Conservation (phyloP, 2,329 filamentous ascomycete genomes). For the Aspergillus texensis region DNA sequence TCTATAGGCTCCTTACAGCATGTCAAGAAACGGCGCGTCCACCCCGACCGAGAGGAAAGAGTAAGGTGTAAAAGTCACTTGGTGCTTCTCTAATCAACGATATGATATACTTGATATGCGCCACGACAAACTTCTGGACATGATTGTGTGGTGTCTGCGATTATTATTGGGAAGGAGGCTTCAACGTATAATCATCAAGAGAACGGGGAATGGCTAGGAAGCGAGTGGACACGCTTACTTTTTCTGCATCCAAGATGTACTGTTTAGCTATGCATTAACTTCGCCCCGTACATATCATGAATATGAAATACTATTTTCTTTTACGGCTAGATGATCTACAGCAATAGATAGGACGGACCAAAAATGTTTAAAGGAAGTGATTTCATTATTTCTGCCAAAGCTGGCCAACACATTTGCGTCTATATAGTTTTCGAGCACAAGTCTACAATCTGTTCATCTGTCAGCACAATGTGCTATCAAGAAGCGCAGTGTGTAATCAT, state of each 20-base stretch:
- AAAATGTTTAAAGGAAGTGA: neutral
- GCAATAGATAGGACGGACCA: neutral
- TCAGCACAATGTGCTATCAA: constrained; percentile 11
- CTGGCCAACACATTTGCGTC: neutral
- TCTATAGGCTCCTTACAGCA: constrained; percentile 68
- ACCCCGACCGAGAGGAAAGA: constrained; percentile 54
- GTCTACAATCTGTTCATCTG: neutral
- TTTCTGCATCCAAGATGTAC: neutral
- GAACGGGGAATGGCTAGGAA: neutral
- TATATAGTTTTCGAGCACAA: neutral
- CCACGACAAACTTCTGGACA: neutral
- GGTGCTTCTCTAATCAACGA: neutral
- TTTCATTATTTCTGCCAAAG: neutral
- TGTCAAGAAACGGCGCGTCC: constrained; percentile 65
- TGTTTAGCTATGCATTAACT: neutral
- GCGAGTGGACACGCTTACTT: neutral
- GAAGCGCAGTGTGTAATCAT: constrained; percentile 7
- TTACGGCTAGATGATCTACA: neutral
- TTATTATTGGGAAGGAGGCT: neutral
- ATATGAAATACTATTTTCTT: neutral
- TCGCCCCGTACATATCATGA: constrained; percentile 2
- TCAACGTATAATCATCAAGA: neutral
- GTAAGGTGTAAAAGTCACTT: constrained; percentile 13
- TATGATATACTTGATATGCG: constrained; percentile 6
- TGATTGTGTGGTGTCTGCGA: neutral